Percentiles rank a stretch among this genome's conserved stretches.
These are phyloP conservation scores for Citrullus mucosospermus DNA, from an alignment of 306 rosid genomes.

Conservation along the genomic window DNA sequence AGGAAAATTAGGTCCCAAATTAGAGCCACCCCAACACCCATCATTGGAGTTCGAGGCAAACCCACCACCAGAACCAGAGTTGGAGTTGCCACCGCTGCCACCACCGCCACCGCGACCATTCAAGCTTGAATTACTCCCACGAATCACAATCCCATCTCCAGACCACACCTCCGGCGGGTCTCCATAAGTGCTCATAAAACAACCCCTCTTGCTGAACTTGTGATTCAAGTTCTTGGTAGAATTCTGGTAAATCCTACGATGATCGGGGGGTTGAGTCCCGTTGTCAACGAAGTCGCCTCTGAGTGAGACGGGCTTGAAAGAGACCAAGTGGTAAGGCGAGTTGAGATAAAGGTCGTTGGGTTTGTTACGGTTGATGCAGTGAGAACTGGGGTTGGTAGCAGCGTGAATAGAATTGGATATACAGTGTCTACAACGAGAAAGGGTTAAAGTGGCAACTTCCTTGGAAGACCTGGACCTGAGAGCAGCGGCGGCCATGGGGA, in stretches of 20 bases:
- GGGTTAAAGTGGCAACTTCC: slow-evolving; percentile 38
- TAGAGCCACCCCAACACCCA: slow-evolving; percentile 83
- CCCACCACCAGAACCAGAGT: slow-evolving; percentile 48
- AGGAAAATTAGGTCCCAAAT: slow-evolving; percentile 63
- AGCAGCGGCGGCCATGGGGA: slow-evolving; percentile 42
- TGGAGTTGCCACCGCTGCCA: slow-evolving; percentile 34
- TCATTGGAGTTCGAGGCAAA: slow-evolving; percentile 45
- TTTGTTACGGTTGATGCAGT: slow-evolving; percentile 26
- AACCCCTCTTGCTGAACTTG: slow-evolving; percentile 11
- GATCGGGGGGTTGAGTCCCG: slow-evolving; percentile 13
- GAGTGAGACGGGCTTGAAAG: slow-evolving; percentile 62
- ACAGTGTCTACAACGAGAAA: slow-evolving; percentile 44
- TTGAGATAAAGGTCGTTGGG: slow-evolving; percentile 26
- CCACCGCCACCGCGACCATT: slow-evolving; percentile 44
- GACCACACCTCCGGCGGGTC: slow-evolving; percentile 95
- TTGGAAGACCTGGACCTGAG: slow-evolving; percentile 58
- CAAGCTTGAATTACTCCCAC: slow-evolving; percentile 31
- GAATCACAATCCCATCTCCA: slow-evolving; percentile 71
- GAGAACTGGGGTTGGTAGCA: slow-evolving; percentile 26
- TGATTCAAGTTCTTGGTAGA: slow-evolving; percentile 16
- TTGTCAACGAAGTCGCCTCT: slow-evolving; percentile 37
- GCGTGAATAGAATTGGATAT: slow-evolving; percentile 36
- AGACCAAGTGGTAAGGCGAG: slow-evolving; percentile 49
- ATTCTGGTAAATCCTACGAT: slow-evolving; percentile 7
- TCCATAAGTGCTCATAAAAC: slow-evolving; percentile 32